These are phyloP conservation scores for Acidiella bohemica DNA, from an alignment of 495 filamentous ascomycete species.

Conservation along the genomic window DNA sequence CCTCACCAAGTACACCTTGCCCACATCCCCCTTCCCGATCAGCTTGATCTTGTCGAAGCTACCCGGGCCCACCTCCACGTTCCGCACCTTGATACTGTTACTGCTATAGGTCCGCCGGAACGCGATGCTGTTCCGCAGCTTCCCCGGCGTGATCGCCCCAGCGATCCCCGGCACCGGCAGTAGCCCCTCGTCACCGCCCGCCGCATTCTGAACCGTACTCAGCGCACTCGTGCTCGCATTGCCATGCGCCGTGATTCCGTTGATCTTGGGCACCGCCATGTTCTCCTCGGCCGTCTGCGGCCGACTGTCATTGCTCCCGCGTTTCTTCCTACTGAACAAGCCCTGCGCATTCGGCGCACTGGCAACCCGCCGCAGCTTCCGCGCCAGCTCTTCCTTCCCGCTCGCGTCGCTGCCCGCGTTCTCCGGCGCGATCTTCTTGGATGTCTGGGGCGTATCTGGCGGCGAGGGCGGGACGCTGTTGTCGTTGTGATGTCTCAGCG, in stretches of 20 bases:
- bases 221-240: conserved; percentile 43
- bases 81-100: conserved; percentile 94
- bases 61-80: conserved; percentile 87
- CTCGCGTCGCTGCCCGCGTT: conserved; percentile 55
- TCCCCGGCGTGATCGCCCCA: conserved; percentile 37
- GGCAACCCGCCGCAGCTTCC: conserved; percentile 84
- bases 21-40: conserved; percentile 96
- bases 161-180: conserved; percentile 37
- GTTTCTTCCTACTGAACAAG: conserved; percentile 41
- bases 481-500: conserved; percentile 85
- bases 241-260: conserved; percentile 35
- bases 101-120: conserved; percentile 97
- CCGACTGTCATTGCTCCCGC: conserved; percentile 41
- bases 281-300: conserved; percentile 49
- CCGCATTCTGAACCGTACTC: conserved; percentile 38
- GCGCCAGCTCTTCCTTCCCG: conserved; percentile 77
- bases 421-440: conserved; percentile 54
- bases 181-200: conserved; percentile 17
- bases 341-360: conserved; percentile 96
- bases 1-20: conserved; percentile 92
- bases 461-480: conserved; percentile 90
- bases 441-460: conserved; percentile 62
- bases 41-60: conserved; percentile 99
- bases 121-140: conserved; percentile 45
- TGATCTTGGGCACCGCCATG: not conserved